Percentiles rank a stretch among this genome's conserved stretches.
These are phyloP conservation scores for Parmelia sp. DNA, from an alignment of 495 filamentous ascomycete species.

Conservation along the genomic window DNA sequence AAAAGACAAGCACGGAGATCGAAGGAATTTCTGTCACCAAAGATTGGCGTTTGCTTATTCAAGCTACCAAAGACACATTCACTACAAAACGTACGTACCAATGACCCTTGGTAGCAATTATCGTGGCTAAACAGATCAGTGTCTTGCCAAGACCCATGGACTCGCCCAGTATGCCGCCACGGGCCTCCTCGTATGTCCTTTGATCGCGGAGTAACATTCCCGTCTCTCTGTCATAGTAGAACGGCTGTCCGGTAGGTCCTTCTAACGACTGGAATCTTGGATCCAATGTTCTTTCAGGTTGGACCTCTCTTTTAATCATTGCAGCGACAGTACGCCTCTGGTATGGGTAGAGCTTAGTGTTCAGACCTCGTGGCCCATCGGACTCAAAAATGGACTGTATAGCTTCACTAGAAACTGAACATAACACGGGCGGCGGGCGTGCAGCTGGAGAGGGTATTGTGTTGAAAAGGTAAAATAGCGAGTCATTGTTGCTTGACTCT, in stretches of 20 bases:
- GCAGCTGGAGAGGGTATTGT: conserved; percentile 68
- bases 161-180: conserved; percentile 72
- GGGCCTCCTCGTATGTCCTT: conserved; percentile 63
- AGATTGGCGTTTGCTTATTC: no score
- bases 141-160: conserved; percentile 71
- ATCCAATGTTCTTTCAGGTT: conserved; percentile 60
- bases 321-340: conserved; percentile 75
- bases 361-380: conserved; percentile 51
- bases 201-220: conserved; percentile 55
- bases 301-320: conserved; percentile 78
- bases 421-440: conserved; percentile 41
- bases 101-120: conserved; percentile 71
- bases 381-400: conserved; percentile 56
- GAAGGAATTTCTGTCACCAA: no score
- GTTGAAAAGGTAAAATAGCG: conserved; percentile 83
- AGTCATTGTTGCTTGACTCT: conserved; percentile 43
- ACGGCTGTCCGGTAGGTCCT: conserved; percentile 56
- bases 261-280: conserved; percentile 55
- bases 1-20: no score
- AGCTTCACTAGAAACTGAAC: conserved; percentile 51
- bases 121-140: conserved; percentile 73
- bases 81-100: conserved; percentile 34
- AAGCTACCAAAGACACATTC: no score
- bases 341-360: conserved; percentile 64
- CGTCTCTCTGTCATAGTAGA: conserved; percentile 66